Percentiles rank a stretch among this genome's conserved stretches.
Evolutionary conservation across 352 stramenopile genomes (phyloP).

Genomic region (Phytophthora macrochlamydospora): DNA sequence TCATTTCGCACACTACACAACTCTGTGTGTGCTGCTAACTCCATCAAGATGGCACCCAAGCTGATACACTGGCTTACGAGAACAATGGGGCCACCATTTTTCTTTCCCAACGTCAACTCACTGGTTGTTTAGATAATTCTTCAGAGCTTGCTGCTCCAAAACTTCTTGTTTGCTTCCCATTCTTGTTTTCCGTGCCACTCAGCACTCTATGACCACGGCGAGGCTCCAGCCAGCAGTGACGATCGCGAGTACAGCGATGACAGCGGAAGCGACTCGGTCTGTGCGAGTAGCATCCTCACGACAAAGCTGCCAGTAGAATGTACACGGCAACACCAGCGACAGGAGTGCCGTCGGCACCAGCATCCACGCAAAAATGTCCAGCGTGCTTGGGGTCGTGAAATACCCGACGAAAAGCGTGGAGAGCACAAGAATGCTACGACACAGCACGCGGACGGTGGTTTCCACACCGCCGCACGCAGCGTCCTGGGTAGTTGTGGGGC

Average conservation of each 20-base stretch:
- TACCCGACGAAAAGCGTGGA: conserved; percentile 57
- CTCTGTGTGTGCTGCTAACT: too few relatives aligned
- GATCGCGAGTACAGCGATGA: conserved; percentile 51
- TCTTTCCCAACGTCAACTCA: too few relatives aligned
- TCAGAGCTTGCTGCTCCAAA: background rate
- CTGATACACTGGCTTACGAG: too few relatives aligned
- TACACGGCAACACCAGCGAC: conserved; percentile 60
- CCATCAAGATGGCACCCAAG: too few relatives aligned
- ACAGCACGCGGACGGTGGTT: conserved; percentile 48
- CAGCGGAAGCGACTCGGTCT: conserved; percentile 48
- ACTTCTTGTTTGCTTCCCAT: background rate
- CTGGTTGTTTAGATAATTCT: background rate
- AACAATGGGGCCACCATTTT: too few relatives aligned
- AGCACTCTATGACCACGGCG: conserved; percentile 47
- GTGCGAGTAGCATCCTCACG: conserved; percentile 54
- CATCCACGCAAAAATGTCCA: conserved; percentile 70
- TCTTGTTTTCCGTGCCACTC: background rate
- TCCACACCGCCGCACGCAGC: conserved; percentile 29
- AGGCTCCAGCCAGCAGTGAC: conserved; percentile 59
- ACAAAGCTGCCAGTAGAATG: conserved; percentile 79
- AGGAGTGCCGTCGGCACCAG: conserved; percentile 66
- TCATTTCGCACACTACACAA: too few relatives aligned
- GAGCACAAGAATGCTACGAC: conserved; percentile 55
- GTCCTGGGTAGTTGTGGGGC: conserved; percentile 16
- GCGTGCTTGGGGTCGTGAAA: conserved; percentile 53